Percentiles rank a stretch among this genome's conserved stretches.
Conservation (phyloP, 208 protist species). For the Trichomonas tenax region DNA sequence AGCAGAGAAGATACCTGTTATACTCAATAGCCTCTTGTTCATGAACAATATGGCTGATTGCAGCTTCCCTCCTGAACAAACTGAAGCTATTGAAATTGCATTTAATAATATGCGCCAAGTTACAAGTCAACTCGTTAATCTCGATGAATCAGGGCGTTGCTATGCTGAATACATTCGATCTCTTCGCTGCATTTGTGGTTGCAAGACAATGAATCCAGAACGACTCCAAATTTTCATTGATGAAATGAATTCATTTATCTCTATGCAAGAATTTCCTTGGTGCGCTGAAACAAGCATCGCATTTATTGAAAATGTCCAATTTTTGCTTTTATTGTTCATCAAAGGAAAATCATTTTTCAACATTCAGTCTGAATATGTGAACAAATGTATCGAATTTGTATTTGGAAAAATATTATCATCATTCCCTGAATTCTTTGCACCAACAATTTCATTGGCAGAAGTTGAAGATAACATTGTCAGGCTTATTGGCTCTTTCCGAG, state of each 20-base stretch:
- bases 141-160: background rate
- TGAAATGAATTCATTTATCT: no score
- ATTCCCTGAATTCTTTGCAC: background rate
- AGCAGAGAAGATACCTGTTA: background rate
- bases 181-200: background rate
- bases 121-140: background rate
- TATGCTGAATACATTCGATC: background rate
- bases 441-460: background rate
- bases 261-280: no score
- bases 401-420: background rate
- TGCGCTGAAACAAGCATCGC: no score
- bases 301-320: no score
- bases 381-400: background rate
- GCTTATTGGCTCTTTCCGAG: background rate
- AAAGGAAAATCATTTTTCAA: background rate
- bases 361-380: background rate
- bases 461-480: background rate
- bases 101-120: background rate
- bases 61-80: background rate
- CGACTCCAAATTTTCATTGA: no score
- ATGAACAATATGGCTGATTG: background rate
- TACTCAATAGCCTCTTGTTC: background rate
- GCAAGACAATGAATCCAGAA: no score
- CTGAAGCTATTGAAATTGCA: background rate
- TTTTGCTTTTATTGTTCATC: no score